Conservation (phyloP, 148 eudicot genomes). For the Arctostaphylos glauca region DNA sequence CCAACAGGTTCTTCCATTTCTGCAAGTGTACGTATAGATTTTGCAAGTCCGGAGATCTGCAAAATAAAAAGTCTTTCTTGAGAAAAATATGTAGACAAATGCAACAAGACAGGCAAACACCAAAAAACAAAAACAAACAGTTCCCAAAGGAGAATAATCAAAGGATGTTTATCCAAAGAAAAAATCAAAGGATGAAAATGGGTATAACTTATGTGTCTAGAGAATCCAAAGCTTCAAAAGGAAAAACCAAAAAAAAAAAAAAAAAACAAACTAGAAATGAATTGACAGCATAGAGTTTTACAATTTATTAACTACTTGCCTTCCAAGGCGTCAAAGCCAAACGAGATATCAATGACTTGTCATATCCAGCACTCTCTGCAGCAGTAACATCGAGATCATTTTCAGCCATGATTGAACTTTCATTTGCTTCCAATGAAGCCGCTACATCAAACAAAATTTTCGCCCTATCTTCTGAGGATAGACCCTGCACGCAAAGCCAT, state of each 20-base stretch:
- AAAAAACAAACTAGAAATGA: background rate
- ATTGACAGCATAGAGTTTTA: background rate
- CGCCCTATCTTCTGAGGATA: constrained; percentile 43
- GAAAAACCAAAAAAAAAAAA: background rate
- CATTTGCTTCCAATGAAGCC: constrained; percentile 46
- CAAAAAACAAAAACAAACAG: background rate
- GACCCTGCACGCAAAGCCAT: constrained; percentile 35
- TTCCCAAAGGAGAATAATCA: background rate
- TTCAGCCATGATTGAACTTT: constrained; percentile 29
- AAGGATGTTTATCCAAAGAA: too few species aligned
- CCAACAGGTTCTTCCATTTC: constrained; percentile 89
- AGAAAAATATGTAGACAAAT: background rate
- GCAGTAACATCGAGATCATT: constrained; percentile 54
- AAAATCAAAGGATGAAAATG: background rate
- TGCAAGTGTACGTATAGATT: constrained; percentile 67
- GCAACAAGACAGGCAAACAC: background rate
- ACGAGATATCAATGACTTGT: constrained; percentile 37
- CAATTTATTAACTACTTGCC: constrained; percentile 28
- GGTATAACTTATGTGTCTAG: background rate
- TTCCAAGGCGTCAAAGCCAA: constrained; percentile 38
- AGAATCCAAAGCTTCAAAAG: background rate
- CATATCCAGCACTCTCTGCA: constrained; percentile 42
- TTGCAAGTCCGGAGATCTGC: constrained; percentile 71
- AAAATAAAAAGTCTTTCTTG: constrained; percentile 10
- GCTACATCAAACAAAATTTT: constrained; percentile 40